Percentiles rank a stretch among this genome's conserved stretches.
Evolutionary conservation across 805 yeast genomes (phyloP).

Genomic region (Candida boleticola): DNA sequence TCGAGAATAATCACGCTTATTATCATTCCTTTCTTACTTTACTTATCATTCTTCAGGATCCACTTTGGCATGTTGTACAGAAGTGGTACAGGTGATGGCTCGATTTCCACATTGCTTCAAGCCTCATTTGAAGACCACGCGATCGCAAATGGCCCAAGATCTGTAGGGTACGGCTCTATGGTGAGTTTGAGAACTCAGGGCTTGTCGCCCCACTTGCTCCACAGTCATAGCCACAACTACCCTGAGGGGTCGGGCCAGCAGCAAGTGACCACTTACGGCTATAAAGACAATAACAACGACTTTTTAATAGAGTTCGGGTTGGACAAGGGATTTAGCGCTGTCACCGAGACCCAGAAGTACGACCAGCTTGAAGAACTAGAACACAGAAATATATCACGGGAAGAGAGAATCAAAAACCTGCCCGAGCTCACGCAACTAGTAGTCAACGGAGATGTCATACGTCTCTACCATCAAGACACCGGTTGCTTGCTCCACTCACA

Average conservation of each 20-base stretch:
- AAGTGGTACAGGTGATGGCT: slow-evolving; percentile 91
- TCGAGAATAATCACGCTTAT: slow-evolving; percentile 66
- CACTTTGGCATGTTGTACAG: slow-evolving; percentile 75
- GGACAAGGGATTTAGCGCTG: slow-evolving; percentile 30
- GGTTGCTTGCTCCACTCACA: slow-evolving; percentile 84
- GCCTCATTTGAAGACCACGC: slow-evolving; percentile 73
- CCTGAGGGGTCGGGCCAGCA: slow-evolving; percentile 95
- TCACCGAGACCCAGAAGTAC: slow-evolving; percentile 30
- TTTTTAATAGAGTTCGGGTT: slow-evolving; percentile 70
- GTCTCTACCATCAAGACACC: slow-evolving; percentile 70
- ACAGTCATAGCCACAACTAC: slow-evolving; percentile 81
- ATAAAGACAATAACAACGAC: slow-evolving; percentile 82
- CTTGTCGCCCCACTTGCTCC: slow-evolving; percentile 70
- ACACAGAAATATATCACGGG: slow-evolving; percentile 18
- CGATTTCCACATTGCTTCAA: slow-evolving; percentile 87
- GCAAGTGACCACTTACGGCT: slow-evolving; percentile 90
- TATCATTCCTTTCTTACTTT: slow-evolving; percentile 66
- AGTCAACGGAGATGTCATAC: slow-evolving; percentile 61
- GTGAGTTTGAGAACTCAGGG: slow-evolving; percentile 71
- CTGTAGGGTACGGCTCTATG: slow-evolving; percentile 59
- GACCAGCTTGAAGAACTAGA: slow-evolving; percentile 13
- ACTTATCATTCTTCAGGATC: slow-evolving; percentile 69
- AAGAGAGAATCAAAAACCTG: no score
- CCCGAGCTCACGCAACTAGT: slow-evolving; percentile 29
- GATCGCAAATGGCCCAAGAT: slow-evolving; percentile 64